phyloP scores from a whole-genome alignment of 2,329 filamentous ascomycete genomes.

The Pseudogymnoascus sp. region DNA sequence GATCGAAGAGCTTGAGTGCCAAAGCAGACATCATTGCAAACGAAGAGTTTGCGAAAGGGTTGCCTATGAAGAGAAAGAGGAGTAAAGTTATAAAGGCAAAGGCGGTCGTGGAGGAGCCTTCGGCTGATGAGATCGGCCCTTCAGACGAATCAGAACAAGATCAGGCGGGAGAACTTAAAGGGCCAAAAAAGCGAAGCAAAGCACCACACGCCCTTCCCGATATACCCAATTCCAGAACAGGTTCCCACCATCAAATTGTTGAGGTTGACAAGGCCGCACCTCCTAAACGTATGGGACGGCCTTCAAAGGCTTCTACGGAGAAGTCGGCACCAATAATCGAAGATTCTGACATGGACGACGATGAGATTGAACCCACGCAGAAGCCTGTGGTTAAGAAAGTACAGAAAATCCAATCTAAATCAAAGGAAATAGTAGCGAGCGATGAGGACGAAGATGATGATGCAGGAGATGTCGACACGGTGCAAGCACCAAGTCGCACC shows the following conservation, averaged over 20 bases:
- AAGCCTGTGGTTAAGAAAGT: background rate
- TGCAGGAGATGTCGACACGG: background rate
- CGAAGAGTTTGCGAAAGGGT: background rate
- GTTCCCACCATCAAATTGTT: background rate
- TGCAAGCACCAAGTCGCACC: background rate
- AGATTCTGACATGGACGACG: background rate
- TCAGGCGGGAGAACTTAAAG: background rate
- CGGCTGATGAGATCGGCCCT: background rate
- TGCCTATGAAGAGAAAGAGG: background rate
- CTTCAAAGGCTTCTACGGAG: background rate
- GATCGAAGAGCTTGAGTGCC: conserved; percentile 10
- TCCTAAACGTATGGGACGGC: background rate
- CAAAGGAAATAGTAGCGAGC: background rate
- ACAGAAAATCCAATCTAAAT: background rate
- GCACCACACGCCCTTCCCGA: background rate
- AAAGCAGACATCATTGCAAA: conserved; percentile 3
- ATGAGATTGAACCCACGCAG: background rate
- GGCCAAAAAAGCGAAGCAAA: background rate
- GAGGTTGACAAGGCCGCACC: background rate
- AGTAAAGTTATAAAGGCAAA: background rate
- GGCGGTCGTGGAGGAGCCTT: background rate
- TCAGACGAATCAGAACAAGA: background rate
- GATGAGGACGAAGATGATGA: background rate
- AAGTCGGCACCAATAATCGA: background rate
- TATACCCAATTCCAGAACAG: background rate